Percentiles rank a stretch among this genome's conserved stretches.
phyloP scores from a whole-genome alignment of 169 alveolate genomes.

The Eimeria acervulina region DNA sequence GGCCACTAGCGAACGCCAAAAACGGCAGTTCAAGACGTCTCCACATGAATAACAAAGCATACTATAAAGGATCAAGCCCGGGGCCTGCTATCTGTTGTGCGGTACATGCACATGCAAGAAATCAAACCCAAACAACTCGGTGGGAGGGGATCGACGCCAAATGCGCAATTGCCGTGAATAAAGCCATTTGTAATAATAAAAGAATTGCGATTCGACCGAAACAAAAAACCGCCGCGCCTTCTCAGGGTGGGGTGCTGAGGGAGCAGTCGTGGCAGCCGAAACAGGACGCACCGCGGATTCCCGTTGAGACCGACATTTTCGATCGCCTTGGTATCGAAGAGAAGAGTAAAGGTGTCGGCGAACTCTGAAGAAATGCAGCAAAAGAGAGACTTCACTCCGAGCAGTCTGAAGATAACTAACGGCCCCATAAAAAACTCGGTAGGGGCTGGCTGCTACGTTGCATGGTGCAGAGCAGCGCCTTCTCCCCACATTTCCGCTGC shows the following conservation, averaged over 20 bases:
- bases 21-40: background rate
- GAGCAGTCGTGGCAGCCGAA: background rate
- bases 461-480: slow-evolving; percentile 1
- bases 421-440: background rate
- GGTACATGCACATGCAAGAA: background rate
- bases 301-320: slow-evolving; percentile 75
- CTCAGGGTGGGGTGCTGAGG: slow-evolving; percentile 19
- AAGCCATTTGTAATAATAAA: background rate
- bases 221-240: background rate
- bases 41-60: background rate
- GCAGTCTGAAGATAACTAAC: background rate
- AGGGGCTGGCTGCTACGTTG: slow-evolving; percentile 38
- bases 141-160: background rate
- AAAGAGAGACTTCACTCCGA: background rate
- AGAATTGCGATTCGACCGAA: background rate
- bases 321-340: background rate
- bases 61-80: background rate
- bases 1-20: background rate
- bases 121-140: background rate
- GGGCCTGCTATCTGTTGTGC: background rate
- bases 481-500: slow-evolving; percentile 45
- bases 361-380: slow-evolving; percentile 1
- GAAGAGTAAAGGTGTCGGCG: background rate
- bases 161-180: background rate
- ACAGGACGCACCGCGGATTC: slow-evolving; percentile 39